Evolutionary conservation across 1,284 basidiomycete species (phyloP).

Genomic region (Apiotrichum siamense): DNA sequence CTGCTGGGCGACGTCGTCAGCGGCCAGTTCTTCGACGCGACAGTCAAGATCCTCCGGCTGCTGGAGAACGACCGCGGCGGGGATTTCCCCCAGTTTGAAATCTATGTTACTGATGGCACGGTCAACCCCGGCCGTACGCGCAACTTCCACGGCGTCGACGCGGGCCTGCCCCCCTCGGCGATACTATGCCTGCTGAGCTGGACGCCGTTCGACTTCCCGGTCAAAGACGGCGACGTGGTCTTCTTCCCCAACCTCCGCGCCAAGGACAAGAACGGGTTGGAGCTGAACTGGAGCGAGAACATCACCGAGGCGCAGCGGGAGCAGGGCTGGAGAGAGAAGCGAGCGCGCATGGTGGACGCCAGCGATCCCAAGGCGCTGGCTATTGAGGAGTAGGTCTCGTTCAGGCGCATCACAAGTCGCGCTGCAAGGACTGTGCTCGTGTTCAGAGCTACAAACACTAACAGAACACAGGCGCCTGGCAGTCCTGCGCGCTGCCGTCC

Average conservation of each 20-base stretch:
- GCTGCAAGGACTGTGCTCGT: not conserved
- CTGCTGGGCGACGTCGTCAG: constrained; percentile 1
- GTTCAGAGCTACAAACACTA: no score
- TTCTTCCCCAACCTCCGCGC: constrained; percentile 24
- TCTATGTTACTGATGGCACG: constrained; percentile 40
- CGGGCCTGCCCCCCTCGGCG: not conserved
- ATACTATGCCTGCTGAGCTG: constrained; percentile 5
- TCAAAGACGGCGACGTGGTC: not conserved
- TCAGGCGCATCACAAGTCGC: constrained; percentile 9
- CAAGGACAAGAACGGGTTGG: constrained; percentile 21
- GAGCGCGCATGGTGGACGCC: constrained; percentile 2
- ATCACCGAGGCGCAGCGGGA: constrained; percentile 20
- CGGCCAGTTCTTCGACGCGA: constrained; percentile 3
- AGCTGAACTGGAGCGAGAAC: constrained; percentile 31
- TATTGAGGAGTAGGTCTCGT: constrained; percentile 27
- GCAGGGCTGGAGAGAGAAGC: constrained; percentile 15
- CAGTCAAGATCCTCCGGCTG: constrained; percentile 26
- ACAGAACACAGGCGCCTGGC: no score
- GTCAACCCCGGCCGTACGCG: constrained; percentile 6
- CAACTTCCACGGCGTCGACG: constrained; percentile 26
- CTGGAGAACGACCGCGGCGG: not conserved
- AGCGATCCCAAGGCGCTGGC: constrained; percentile 18
- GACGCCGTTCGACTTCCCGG: not conserved
- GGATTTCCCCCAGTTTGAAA: constrained; percentile 17
- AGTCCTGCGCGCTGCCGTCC: no score